Conservation (phyloP, 2,329 filamentous ascomycete species). For the Knoxdaviesia proteae region DNA sequence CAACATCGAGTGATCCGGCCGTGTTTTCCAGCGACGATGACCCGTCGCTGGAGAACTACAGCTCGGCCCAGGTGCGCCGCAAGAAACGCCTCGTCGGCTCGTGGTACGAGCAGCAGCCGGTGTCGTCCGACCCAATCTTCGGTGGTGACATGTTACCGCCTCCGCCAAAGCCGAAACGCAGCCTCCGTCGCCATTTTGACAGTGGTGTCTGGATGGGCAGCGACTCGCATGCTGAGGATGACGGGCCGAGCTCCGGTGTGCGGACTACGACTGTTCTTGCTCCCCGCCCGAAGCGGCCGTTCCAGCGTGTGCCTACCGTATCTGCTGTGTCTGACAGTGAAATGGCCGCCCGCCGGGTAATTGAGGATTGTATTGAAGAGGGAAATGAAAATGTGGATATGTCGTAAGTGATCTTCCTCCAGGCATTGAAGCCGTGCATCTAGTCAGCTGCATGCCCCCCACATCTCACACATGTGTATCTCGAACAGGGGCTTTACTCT, state of each 20-base stretch:
- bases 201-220: constrained; percentile 51
- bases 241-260: background rate
- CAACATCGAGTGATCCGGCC: constrained; percentile 49
- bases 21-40: constrained; percentile 57
- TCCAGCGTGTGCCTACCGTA: constrained; percentile 7
- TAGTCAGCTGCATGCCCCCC: too few relatives aligned
- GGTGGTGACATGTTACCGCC: constrained; percentile 15
- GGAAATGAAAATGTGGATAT: constrained; percentile 40
- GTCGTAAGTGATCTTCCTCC: constrained; percentile 23
- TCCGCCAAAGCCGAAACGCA: constrained; percentile 23
- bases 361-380: constrained; percentile 32
- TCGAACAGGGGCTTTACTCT: constrained; percentile 21
- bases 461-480: too few relatives aligned
- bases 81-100: constrained; percentile 45
- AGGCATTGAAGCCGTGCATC: background rate
- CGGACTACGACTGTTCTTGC: background rate
- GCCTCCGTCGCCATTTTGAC: constrained; percentile 38
- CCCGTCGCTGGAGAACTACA: constrained; percentile 42
- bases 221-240: constrained; percentile 15
- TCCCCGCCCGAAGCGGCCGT: constrained; percentile 11
- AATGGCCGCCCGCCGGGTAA: constrained; percentile 20
- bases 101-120: constrained; percentile 44
- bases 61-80: constrained; percentile 21
- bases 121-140: constrained; percentile 26
- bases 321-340: constrained; percentile 11